A percentile compares a stretch with the other conserved stretches of the same genome.
Evolutionary conservation across 768 basidiomycete genomes (phyloP).

Genomic region (Suillus alpinus): DNA sequence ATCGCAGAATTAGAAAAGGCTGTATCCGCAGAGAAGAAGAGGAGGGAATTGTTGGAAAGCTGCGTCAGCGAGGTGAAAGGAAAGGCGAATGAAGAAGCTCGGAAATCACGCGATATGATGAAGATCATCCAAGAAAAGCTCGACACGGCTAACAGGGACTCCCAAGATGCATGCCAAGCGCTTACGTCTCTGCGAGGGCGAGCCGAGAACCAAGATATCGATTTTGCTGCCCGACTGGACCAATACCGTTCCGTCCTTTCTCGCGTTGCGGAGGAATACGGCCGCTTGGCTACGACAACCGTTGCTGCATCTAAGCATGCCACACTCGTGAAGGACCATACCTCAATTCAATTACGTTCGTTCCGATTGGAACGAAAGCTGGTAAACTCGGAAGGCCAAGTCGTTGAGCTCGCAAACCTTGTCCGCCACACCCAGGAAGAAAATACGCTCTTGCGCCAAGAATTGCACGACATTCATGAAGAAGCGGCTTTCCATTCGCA

Average conservation of each 20-base stretch:
- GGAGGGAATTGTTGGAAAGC: constrained; percentile 45
- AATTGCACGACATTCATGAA: constrained; percentile 16
- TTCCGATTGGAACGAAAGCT: constrained; percentile 65
- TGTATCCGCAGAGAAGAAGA: constrained; percentile 47
- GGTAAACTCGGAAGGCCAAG: constrained; percentile 65
- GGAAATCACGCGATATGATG: constrained; percentile 31
- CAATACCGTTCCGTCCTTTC: constrained; percentile 44
- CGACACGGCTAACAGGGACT: constrained; percentile 35
- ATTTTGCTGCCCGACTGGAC: constrained; percentile 49
- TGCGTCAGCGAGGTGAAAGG: constrained; percentile 41
- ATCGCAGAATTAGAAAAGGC: constrained; percentile 57
- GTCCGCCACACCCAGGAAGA: constrained; percentile 57
- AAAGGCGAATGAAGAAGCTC: constrained; percentile 40
- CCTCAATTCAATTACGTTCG: constrained; percentile 38
- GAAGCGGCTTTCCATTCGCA: constrained; percentile 16
- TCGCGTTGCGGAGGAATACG: constrained; percentile 54
- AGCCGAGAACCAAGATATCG: constrained; percentile 40
- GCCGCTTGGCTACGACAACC: constrained; percentile 43
- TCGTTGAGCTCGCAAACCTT: constrained; percentile 59
- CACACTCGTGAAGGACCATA: constrained; percentile 39
- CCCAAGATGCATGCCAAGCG: constrained; percentile 30
- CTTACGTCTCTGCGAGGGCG: constrained; percentile 31
- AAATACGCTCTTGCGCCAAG: constrained; percentile 39
- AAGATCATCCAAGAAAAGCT: constrained; percentile 37
- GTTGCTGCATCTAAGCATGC: constrained; percentile 36